Conservation (phyloP, 768 basidiomycete species). For the Xerocomus brunneocitrinus region DNA sequence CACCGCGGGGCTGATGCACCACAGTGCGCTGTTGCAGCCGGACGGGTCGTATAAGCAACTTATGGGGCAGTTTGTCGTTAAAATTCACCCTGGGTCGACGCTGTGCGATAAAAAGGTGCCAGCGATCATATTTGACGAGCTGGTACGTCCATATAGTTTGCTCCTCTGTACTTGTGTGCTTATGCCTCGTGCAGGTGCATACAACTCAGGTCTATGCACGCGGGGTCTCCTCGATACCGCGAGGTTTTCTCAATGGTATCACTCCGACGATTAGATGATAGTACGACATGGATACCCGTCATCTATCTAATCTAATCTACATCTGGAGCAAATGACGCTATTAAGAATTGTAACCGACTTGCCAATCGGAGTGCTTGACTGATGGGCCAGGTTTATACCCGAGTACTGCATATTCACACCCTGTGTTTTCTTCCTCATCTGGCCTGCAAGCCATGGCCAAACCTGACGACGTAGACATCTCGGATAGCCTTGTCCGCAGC, state of each 20-base stretch:
- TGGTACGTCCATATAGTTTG: constrained; percentile 49
- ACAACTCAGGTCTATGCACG: constrained; percentile 87
- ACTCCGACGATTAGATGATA: constrained; percentile 20
- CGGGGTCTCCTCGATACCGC: constrained; percentile 80
- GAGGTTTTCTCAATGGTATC: constrained; percentile 38
- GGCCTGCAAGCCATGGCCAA: not conserved
- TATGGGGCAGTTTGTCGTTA: constrained; percentile 73
- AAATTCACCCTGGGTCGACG: constrained; percentile 87
- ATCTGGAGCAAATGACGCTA: not conserved
- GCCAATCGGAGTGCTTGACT: not conserved
- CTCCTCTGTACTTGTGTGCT: not conserved
- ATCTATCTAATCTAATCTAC: constrained; percentile 12
- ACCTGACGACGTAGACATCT: not conserved
- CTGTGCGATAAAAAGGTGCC: constrained; percentile 77
- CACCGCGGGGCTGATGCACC: constrained; percentile 71
- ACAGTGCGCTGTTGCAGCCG: constrained; percentile 78
- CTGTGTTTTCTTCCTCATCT: not conserved
- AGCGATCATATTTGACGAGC: constrained; percentile 89
- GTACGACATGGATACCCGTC: not conserved
- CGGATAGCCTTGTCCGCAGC: not conserved
- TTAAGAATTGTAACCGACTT: not conserved
- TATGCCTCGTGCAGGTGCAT: constrained; percentile 48
- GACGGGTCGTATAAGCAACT: constrained; percentile 86
- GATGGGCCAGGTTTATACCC: not conserved
- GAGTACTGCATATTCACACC: not conserved